These are phyloP conservation scores for Phaeotremella fagi DNA, from an alignment of 768 basidiomycete species.

Conservation along the genomic window DNA sequence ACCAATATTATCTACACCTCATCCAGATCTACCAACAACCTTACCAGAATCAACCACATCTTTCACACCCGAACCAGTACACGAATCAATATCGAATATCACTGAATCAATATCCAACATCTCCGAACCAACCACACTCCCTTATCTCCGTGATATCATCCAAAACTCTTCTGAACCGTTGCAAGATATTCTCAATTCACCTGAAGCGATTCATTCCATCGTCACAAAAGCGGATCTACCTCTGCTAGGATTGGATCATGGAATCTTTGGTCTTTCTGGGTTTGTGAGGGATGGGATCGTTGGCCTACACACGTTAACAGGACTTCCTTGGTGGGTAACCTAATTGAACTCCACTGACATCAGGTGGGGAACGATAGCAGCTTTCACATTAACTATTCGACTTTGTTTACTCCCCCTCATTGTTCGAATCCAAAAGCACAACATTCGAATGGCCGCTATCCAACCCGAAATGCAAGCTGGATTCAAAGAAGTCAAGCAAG, in stretches of 20 bases:
- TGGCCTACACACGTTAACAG: slow-evolving; percentile 31
- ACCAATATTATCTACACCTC: slow-evolving; percentile 22
- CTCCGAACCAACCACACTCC: slow-evolving; percentile 16
- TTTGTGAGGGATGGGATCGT: slow-evolving; percentile 42
- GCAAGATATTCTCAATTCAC: slow-evolving; percentile 40
- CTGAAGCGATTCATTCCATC: slow-evolving; percentile 42
- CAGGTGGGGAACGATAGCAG: slow-evolving; percentile 46
- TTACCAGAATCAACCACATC: slow-evolving; percentile 1
- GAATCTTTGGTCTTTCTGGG: slow-evolving; percentile 33
- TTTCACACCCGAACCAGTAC: slow-evolving; percentile 15
- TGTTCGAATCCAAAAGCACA: slow-evolving; percentile 62
- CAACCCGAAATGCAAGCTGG: slow-evolving; percentile 59
- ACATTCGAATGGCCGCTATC: slow-evolving; percentile 63
- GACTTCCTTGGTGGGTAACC: slow-evolving; percentile 44
- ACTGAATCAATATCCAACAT: neutral
- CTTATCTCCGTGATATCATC: slow-evolving; percentile 26
- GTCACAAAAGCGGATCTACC: slow-evolving; percentile 41
- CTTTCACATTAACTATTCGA: slow-evolving; percentile 48
- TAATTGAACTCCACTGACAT: neutral
- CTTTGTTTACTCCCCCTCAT: slow-evolving; percentile 48
- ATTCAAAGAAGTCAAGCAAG: slow-evolving; percentile 55
- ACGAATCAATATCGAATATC: no score
- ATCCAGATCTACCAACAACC: slow-evolving; percentile 25
- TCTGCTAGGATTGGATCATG: slow-evolving; percentile 40
- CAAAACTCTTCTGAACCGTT: slow-evolving; percentile 21